A percentile compares a stretch with the other conserved stretches of the same genome.
phyloP scores from a whole-genome alignment of 305 asterid genomes.

The Vinca major region DNA sequence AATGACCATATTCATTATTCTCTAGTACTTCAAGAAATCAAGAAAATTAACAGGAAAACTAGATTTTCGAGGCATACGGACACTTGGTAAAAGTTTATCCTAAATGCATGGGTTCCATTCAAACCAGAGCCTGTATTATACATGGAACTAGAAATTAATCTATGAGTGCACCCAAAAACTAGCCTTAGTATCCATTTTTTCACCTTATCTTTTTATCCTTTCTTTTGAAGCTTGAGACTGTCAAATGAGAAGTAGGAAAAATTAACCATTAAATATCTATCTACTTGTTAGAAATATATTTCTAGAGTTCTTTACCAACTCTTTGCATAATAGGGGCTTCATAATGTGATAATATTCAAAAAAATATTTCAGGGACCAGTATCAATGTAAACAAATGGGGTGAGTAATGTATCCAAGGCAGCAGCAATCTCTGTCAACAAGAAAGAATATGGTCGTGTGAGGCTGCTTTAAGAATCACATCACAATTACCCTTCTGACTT shows the following conservation, averaged over 20 bases:
- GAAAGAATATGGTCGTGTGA: background rate
- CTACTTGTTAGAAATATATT: background rate
- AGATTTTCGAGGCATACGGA: background rate
- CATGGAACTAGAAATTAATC: background rate
- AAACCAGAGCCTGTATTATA: background rate
- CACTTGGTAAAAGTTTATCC: background rate
- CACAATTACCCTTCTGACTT: background rate
- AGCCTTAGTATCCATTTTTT: background rate
- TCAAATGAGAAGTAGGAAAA: background rate
- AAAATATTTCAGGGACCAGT: background rate
- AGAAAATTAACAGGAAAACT: background rate
- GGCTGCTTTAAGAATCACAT: constrained; percentile 5
- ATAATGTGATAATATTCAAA: background rate
- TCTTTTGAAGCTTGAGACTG: background rate
- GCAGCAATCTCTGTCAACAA: background rate
- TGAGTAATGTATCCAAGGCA: background rate
- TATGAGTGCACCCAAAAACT: background rate
- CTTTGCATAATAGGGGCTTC: background rate
- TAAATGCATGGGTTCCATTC: background rate
- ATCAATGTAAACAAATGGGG: background rate
- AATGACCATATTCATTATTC: background rate
- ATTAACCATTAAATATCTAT: no score
- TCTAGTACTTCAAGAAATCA: background rate
- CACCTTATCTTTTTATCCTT: background rate
- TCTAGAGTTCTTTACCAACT: background rate